phyloP scores from a whole-genome alignment of 2,329 filamentous ascomycete species.

The Epichloe elymi region DNA sequence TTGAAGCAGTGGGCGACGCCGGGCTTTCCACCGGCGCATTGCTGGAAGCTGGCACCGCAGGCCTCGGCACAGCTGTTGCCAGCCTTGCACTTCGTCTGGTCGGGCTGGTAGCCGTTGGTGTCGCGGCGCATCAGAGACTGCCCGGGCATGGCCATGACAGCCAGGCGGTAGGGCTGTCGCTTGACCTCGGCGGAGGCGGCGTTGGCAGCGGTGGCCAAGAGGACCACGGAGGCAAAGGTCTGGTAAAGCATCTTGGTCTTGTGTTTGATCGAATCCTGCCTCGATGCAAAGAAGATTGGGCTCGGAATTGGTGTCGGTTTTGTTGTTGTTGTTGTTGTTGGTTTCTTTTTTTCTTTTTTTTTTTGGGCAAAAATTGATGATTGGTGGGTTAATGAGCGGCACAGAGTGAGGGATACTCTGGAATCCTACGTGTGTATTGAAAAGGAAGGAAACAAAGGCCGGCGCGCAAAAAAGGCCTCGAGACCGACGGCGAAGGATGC shows the following conservation, averaged over 20 bases:
- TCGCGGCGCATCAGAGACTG: conserved; percentile 31
- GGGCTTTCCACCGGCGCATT: conserved; percentile 34
- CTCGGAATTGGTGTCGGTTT: neutral
- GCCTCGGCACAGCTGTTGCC: conserved; percentile 41
- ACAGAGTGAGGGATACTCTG: conserved; percentile 15
- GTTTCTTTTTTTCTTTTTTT: neutral
- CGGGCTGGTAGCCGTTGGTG: conserved; percentile 35
- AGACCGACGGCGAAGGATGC: neutral
- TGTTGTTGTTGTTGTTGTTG: neutral
- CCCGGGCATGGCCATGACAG: conserved; percentile 22
- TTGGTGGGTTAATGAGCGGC: conserved; percentile 1
- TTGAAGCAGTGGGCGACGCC: conserved; percentile 45
- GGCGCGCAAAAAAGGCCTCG: conserved; percentile 2
- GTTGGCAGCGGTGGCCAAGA: conserved; percentile 20
- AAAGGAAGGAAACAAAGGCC: neutral
- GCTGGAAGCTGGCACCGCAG: conserved; percentile 36
- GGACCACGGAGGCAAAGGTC: conserved; percentile 16
- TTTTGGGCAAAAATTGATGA: neutral
- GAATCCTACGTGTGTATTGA: conserved; percentile 6
- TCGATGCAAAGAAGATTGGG: too few species aligned
- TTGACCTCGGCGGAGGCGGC: conserved; percentile 14
- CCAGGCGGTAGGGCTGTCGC: conserved; percentile 24
- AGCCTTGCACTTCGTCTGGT: conserved; percentile 32
- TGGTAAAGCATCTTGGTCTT: conserved; percentile 16
- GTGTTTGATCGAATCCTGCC: too few species aligned